These are phyloP conservation scores for Saccharomyces jurei DNA, from an alignment of 805 yeast species.

Conservation along the genomic window DNA sequence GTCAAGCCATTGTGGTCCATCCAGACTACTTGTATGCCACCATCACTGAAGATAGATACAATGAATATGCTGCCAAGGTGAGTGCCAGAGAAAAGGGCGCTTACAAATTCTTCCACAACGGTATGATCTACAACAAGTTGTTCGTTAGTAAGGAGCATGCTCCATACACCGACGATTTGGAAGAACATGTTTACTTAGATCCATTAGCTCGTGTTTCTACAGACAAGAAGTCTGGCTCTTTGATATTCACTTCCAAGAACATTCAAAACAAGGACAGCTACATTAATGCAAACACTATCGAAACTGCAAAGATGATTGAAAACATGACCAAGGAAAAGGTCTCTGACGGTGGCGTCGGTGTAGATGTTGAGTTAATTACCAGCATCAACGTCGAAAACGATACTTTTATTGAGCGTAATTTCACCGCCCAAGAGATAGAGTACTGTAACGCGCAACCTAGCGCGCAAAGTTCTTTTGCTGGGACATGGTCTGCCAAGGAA, in stretches of 20 bases:
- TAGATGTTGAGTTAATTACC: conserved; percentile 85
- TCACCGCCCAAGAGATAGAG: conserved; percentile 68
- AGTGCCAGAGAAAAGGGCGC: conserved; percentile 77
- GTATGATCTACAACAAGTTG: conserved; percentile 82
- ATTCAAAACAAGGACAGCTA: conserved; percentile 41
- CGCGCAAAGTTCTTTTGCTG: conserved; percentile 87
- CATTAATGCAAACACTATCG: conserved; percentile 34
- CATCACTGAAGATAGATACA: conserved; percentile 63
- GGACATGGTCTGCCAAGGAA: conserved; percentile 99
- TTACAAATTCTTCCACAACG: conserved; percentile 91
- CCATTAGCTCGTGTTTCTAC: conserved; percentile 63
- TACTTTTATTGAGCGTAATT: conserved; percentile 87
- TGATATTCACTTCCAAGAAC: conserved; percentile 41
- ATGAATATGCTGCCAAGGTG: conserved; percentile 63
- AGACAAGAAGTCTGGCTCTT: conserved; percentile 33
- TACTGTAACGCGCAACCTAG: conserved; percentile 71
- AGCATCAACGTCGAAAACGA: conserved; percentile 80
- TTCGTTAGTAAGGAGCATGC: conserved; percentile 89
- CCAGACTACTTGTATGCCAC: conserved; percentile 89
- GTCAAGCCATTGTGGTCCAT: conserved; percentile 84
- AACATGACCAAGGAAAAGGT: conserved; percentile 41
- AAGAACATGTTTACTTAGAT: conserved; percentile 85
- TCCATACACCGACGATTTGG: conserved; percentile 85
- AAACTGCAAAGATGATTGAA: conserved; percentile 58
- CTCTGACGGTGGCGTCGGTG: conserved; percentile 58